A percentile compares a stretch with the other conserved stretches of the same genome.
Evolutionary conservation across 164 flowering plant species (phyloP).

Genomic region (Magnolia changhungtana): DNA sequence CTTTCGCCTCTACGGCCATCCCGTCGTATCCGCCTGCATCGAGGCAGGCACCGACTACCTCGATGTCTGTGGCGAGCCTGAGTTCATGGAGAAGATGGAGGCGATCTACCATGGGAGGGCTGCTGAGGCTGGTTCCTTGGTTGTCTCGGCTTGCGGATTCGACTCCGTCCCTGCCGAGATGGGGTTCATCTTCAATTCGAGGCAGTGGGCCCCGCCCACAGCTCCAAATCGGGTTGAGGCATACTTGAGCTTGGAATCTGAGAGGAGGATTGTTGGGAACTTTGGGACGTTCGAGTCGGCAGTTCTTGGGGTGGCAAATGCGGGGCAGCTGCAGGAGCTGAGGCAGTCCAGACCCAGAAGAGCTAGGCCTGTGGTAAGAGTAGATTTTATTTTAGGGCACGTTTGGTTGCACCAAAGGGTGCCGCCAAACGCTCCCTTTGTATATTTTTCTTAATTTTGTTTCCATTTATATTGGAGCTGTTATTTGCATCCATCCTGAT

Average conservation of each 20-base stretch:
- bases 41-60: constrained; percentile 63
- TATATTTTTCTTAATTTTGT: too few relatives aligned
- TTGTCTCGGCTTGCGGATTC: constrained; percentile 79
- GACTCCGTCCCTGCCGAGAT: constrained; percentile 84
- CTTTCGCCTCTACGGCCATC: constrained; percentile 67
- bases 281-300: constrained; percentile 73
- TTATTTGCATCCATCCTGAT: too few relatives aligned
- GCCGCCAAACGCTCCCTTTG: too few relatives aligned
- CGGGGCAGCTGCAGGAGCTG: constrained; percentile 43
- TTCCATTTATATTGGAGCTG: too few relatives aligned
- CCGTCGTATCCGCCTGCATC: constrained; percentile 70
- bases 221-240: constrained; percentile 61
- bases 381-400: too few relatives aligned
- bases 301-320: constrained; percentile 69
- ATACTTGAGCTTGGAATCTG: constrained; percentile 67
- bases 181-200: constrained; percentile 61
- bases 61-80: constrained; percentile 85
- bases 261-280: constrained; percentile 64
- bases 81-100: constrained; percentile 86
- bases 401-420: too few relatives aligned
- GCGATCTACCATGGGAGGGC: constrained; percentile 50
- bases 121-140: constrained; percentile 47
- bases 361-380: constrained; percentile 52
- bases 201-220: constrained; percentile 53
- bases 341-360: constrained; percentile 55